A percentile compares a stretch with the other conserved stretches of the same genome.
These are phyloP conservation scores for Talaromyces nanjingensis DNA, from an alignment of 495 filamentous ascomycete genomes.

Conservation along the genomic window DNA sequence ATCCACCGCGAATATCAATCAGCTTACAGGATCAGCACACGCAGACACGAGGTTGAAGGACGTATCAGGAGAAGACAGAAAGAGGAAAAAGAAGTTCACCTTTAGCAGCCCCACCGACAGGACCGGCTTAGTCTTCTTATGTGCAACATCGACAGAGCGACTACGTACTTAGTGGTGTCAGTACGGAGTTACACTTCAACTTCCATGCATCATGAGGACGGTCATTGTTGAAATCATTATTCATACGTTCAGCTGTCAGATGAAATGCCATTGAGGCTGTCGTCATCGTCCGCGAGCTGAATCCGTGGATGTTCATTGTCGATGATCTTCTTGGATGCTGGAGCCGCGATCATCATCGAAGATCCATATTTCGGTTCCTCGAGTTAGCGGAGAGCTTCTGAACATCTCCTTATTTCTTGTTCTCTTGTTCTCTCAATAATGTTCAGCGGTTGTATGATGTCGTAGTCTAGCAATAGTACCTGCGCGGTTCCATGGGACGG, in stretches of 20 bases:
- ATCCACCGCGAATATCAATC: neutral
- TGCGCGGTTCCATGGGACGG: neutral
- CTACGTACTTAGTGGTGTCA: neutral
- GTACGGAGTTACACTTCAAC: neutral
- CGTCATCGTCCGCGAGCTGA: neutral
- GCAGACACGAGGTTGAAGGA: neutral
- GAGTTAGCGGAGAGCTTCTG: neutral
- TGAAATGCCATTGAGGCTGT: neutral
- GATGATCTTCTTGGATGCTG: neutral
- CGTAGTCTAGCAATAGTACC: neutral
- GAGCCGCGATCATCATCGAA: neutral
- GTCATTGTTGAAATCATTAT: neutral
- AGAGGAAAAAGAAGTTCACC: neutral
- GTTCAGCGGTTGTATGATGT: neutral
- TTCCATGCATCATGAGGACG: neutral
- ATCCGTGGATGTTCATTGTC: neutral
- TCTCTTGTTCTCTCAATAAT: neutral
- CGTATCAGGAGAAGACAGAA: neutral
- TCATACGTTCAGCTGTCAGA: neutral
- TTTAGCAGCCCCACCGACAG: neutral
- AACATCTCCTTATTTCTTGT: neutral
- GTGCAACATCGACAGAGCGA: neutral
- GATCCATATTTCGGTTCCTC: neutral
- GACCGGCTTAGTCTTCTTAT: too few relatives aligned
- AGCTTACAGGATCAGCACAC: neutral